Conservation (phyloP, 805 yeast genomes). For the Millerozyma acaciae region DNA sequence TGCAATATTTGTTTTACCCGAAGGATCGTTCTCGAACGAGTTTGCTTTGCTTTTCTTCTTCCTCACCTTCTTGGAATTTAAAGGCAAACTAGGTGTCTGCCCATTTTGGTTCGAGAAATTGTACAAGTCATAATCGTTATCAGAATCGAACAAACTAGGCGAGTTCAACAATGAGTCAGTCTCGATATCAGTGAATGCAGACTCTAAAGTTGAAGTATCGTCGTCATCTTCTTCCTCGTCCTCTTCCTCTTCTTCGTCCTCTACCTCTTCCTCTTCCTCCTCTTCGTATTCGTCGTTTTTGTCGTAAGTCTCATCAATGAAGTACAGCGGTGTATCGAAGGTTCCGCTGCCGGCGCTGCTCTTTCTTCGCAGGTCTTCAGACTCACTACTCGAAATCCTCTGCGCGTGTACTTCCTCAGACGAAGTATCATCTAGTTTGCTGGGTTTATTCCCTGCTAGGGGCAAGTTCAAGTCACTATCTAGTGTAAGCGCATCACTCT, state of each 20-base stretch:
- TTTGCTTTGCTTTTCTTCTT: slow-evolving; percentile 14
- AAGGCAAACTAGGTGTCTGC: slow-evolving; percentile 8
- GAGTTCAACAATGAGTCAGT: slow-evolving; percentile 32
- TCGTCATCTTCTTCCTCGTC: slow-evolving; percentile 26
- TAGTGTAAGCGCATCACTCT: slow-evolving; percentile 20
- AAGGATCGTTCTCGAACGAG: slow-evolving; percentile 16
- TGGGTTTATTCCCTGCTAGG: too few relatives aligned
- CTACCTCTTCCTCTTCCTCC: slow-evolving; percentile 18
- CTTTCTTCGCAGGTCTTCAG: too few relatives aligned
- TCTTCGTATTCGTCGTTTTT: slow-evolving; percentile 17
- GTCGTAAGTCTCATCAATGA: slow-evolving; percentile 6
- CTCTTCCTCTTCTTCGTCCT: slow-evolving; percentile 24
- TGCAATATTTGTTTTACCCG: too few relatives aligned
- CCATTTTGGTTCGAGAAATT: slow-evolving; percentile 14
- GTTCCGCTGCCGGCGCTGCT: too few relatives aligned
- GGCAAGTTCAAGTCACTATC: slow-evolving; percentile 32
- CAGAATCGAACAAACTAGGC: slow-evolving; percentile 23
- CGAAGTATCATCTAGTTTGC: too few relatives aligned
- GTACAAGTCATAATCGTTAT: slow-evolving; percentile 10
- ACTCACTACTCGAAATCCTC: too few relatives aligned
- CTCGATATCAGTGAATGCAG: slow-evolving; percentile 43
- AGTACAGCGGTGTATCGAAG: background rate
- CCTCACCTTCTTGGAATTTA: slow-evolving; percentile 12
- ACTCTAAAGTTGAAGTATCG: slow-evolving; percentile 31
- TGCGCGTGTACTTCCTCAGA: slow-evolving; percentile 19